Evolutionary conservation across 2,329 filamentous ascomycete species (phyloP), one percentile per base, ranked within the genome.

Genomic region (Neonectria ditissima): DNA sequence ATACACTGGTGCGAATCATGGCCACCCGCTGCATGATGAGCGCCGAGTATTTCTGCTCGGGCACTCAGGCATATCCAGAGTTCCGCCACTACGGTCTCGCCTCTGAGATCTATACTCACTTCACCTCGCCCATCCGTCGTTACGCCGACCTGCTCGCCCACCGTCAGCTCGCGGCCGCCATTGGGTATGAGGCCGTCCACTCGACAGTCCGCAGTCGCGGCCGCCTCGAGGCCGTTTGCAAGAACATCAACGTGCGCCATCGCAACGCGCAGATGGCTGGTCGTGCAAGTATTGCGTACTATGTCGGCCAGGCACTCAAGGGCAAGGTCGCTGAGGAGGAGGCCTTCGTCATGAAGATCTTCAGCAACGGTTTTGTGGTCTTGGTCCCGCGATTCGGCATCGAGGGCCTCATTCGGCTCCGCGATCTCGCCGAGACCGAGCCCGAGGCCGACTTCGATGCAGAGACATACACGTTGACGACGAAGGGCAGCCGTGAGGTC

Each of bases 21-120:
- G 96, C 96, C 10, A 99, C 96, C 9, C 91, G 96, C 22, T 99
- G 96, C 86, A 99, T 99, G 96, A 97, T 97, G 85, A 96, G 93
- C 57, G 96, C 96, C 66, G 96, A 99, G 80, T 99, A 99, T 81
- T 99, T 99, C 81, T 96, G 92, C 81, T 92, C 95, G 0, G 96
- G 96, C 64, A 94, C 94, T 7, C 94, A 97, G 77, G 89, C 94
- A 0, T 95, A 96, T 77, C 91, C 93, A 0, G 96, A 98, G 77
- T 99, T 97, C 86, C 89, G 93, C 55, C 97, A 99, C 81, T 99
- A 99, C 79, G 96, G 96, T 70, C 89, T 99, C 37, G 97, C 97
- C 0, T 94, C 92, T 4, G 92, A 97, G 74, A 99, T 99, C 77
- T 99, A 99, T 83, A 99, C 96, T 2, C 96, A 99, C 79, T 99